phyloP scores from a whole-genome alignment of 2,329 filamentous ascomycete genomes.

The Exophiala mesophila region DNA sequence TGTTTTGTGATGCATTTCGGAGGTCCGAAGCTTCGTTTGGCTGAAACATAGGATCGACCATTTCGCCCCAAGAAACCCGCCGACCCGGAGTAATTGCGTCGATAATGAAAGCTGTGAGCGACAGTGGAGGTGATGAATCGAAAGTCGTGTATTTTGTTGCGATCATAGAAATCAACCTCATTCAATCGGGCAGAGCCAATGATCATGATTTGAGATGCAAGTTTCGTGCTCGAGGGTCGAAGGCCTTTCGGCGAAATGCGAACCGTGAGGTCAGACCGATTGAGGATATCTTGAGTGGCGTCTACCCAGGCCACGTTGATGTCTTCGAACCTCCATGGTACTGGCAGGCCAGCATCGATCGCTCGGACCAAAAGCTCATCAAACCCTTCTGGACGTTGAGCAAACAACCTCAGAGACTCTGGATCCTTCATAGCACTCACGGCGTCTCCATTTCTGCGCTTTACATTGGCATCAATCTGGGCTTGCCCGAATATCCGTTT shows the following conservation, averaged over 20 bases:
- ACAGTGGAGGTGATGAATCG: constrained; percentile 23
- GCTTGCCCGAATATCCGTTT: constrained; percentile 20
- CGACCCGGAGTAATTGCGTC: constrained; percentile 10
- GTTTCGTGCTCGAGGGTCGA: constrained; percentile 7
- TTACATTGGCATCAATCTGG: constrained; percentile 7
- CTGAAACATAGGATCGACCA: too few species aligned
- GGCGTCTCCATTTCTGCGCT: background rate
- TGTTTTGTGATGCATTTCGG: too few species aligned
- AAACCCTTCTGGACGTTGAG: constrained; percentile 21
- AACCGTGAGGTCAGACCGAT: constrained; percentile 31
- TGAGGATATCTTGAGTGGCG: constrained; percentile 18
- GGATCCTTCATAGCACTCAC: constrained; percentile 21
- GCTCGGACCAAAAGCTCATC: constrained; percentile 23
- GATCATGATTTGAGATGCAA: constrained; percentile 19
- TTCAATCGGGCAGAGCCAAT: constrained; percentile 16
- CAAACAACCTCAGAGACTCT: constrained; percentile 16
- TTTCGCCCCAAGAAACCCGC: too few species aligned
- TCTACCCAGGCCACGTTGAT: constrained; percentile 24
- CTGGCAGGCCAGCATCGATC: constrained; percentile 19
- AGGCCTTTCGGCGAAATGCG: constrained; percentile 35
- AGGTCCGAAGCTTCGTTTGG: too few species aligned
- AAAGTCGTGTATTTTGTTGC: constrained; percentile 9
- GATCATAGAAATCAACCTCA: constrained; percentile 27
- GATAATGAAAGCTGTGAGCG: constrained; percentile 21
- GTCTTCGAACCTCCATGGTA: constrained; percentile 17